These are phyloP conservation scores for Colletotrichum shisoi DNA, from an alignment of 2,329 filamentous ascomycete species.

Conservation along the genomic window DNA sequence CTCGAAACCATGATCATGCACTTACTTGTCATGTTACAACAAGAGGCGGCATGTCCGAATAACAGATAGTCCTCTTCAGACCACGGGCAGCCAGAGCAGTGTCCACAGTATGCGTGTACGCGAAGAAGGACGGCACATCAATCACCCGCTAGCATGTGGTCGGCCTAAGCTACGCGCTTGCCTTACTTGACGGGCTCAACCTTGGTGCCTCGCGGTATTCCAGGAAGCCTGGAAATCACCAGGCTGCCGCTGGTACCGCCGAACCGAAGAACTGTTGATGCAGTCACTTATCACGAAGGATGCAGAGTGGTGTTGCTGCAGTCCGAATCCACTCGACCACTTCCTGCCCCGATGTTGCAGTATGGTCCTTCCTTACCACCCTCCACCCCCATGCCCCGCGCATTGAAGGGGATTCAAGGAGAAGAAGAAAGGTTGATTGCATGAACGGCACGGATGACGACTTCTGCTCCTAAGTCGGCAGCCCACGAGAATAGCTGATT, in stretches of 20 bases:
- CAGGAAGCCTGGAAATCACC: constrained; percentile 13
- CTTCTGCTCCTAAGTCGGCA: constrained; percentile 10
- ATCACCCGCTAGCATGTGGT: constrained; percentile 28
- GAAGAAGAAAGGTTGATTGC: constrained; percentile 17
- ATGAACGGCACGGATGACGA: constrained; percentile 26
- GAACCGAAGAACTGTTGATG: neutral
- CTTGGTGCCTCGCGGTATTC: constrained; percentile 19
- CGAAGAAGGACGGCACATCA: constrained; percentile 16
- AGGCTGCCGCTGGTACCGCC: constrained; percentile 10
- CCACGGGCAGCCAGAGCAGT: neutral
- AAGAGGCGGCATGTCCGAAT: neutral
- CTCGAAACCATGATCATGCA: neutral
- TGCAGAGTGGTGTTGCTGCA: neutral
- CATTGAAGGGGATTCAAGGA: constrained; percentile 5
- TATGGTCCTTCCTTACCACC: neutral
- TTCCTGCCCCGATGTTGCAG: neutral
- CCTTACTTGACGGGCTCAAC: constrained; percentile 18
- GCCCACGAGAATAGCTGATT: constrained; percentile 7
- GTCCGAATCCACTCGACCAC: neutral
- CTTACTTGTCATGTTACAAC: neutral
- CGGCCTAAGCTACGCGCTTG: constrained; percentile 20
- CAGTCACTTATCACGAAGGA: neutral
- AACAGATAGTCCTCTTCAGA: constrained; percentile 2
- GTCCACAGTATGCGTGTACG: constrained; percentile 4
- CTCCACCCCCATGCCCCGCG: constrained; percentile 9